Evolutionary conservation across 768 basidiomycete species (phyloP).

Genomic region (Leucocoprinus leucothites): DNA sequence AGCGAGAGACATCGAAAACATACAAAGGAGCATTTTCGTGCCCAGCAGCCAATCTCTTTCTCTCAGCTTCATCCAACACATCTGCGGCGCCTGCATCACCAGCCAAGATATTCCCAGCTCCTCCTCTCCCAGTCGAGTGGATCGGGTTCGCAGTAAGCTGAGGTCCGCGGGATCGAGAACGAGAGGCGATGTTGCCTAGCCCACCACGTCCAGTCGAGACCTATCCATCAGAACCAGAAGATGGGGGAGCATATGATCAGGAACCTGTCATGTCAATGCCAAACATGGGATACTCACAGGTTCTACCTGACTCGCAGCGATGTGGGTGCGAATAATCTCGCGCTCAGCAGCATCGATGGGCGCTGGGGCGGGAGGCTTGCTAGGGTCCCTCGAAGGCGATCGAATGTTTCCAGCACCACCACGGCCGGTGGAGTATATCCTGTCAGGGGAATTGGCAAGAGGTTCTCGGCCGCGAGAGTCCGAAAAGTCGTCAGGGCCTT

Average conservation of each 20-base stretch:
- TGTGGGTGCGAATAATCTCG: slow-evolving; percentile 36
- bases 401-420: slow-evolving; percentile 87
- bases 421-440: slow-evolving; percentile 62
- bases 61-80: slow-evolving; percentile 23
- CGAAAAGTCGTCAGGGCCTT: slow-evolving; percentile 54
- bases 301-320: slow-evolving; percentile 24
- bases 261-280: neutral
- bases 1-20: too few relatives aligned
- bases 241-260: neutral
- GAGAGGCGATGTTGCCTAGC: slow-evolving; percentile 54
- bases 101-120: slow-evolving; percentile 52
- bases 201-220: slow-evolving; percentile 68
- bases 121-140: slow-evolving; percentile 53
- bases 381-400: slow-evolving; percentile 49
- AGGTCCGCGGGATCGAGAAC: slow-evolving; percentile 51
- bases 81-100: slow-evolving; percentile 25
- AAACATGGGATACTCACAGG: slow-evolving; percentile 28
- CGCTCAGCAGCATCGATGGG: slow-evolving; percentile 33
- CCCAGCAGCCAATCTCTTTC: slow-evolving; percentile 20
- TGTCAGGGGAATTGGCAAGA: slow-evolving; percentile 27
- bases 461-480: slow-evolving; percentile 61
- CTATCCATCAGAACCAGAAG: slow-evolving; percentile 19
- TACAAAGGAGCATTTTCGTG: slow-evolving; percentile 37
- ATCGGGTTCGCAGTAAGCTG: slow-evolving; percentile 16
- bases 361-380: slow-evolving; percentile 20